Evolutionary conservation across 2,329 filamentous ascomycete genomes (phyloP).

Genomic region (Apiospora koreana): DNA sequence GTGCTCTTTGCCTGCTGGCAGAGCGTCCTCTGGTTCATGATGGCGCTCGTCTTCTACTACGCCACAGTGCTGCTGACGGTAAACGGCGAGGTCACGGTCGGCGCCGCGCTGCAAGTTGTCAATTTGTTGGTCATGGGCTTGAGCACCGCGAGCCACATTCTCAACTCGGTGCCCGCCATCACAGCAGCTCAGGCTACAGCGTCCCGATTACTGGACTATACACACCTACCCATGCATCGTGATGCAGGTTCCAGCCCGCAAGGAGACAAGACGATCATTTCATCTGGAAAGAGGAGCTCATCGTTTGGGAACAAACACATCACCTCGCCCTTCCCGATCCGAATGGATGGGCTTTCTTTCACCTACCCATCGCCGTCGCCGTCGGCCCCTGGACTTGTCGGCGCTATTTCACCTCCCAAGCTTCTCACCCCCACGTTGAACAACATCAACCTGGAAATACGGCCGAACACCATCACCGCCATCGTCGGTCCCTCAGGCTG

Average conservation of each 20-base stretch:
- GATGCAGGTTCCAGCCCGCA: conserved; percentile 43
- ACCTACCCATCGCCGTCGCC: conserved; percentile 64
- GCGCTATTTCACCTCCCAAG: neutral
- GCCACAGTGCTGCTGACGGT: conserved; percentile 63
- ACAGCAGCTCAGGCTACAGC: conserved; percentile 73
- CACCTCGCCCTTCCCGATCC: conserved; percentile 43
- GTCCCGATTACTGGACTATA: conserved; percentile 69
- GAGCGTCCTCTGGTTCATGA: conserved; percentile 69
- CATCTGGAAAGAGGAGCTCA: conserved; percentile 30
- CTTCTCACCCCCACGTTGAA: neutral
- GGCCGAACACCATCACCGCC: conserved; percentile 39
- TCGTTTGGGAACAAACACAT: conserved; percentile 24
- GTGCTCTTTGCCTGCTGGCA: conserved; percentile 78
- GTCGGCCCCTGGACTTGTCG: conserved; percentile 23
- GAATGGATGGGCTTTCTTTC: conserved; percentile 66
- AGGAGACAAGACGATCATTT: conserved; percentile 28
- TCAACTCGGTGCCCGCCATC: conserved; percentile 79
- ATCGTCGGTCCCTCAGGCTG: conserved; percentile 84
- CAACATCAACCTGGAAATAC: neutral
- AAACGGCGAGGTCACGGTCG: conserved; percentile 48
- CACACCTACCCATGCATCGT: conserved; percentile 53
- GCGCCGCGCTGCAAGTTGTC: conserved; percentile 71
- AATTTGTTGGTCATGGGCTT: conserved; percentile 84
- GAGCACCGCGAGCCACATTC: conserved; percentile 67
- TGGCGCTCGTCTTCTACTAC: conserved; percentile 83